A percentile compares a stretch with the other conserved stretches of the same genome.
Conservation (phyloP, 768 basidiomycete species). For the Boletellus sp. region DNA sequence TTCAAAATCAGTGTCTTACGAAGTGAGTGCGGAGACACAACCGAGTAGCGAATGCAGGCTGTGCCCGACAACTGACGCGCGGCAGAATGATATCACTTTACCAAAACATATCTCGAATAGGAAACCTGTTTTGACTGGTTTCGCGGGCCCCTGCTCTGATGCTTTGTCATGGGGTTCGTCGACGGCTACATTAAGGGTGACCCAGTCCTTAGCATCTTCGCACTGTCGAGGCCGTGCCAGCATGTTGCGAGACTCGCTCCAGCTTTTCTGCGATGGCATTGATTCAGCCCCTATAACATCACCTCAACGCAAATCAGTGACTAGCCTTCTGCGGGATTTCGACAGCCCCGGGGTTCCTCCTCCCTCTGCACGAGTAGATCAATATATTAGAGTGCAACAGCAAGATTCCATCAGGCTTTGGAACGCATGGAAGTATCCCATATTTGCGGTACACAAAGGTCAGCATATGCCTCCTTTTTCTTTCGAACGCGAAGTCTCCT, state of each 20-base stretch:
- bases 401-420: slow-evolving; percentile 56
- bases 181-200: background rate
- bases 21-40: slow-evolving; percentile 4
- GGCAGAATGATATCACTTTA: background rate
- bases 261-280: slow-evolving; percentile 14
- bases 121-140: slow-evolving; percentile 7
- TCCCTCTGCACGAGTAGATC: slow-evolving; percentile 69
- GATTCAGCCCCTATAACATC: slow-evolving; percentile 14
- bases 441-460: slow-evolving; percentile 70
- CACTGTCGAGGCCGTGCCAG: background rate
- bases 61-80: slow-evolving; percentile 4
- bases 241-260: slow-evolving; percentile 27
- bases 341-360: slow-evolving; percentile 66
- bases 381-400: slow-evolving; percentile 58
- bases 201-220: background rate
- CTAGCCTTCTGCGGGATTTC: slow-evolving; percentile 45
- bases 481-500: background rate
- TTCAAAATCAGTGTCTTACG: slow-evolving; percentile 1
- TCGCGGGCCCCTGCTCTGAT: background rate
- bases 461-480: background rate
- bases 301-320: slow-evolving; percentile 18
- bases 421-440: slow-evolving; percentile 70
- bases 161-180: background rate
- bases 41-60: background rate
- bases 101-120: slow-evolving; percentile 21